These are phyloP conservation scores for Fusarium sp. DNA, from an alignment of 2,329 filamentous ascomycete species.

Conservation along the genomic window DNA sequence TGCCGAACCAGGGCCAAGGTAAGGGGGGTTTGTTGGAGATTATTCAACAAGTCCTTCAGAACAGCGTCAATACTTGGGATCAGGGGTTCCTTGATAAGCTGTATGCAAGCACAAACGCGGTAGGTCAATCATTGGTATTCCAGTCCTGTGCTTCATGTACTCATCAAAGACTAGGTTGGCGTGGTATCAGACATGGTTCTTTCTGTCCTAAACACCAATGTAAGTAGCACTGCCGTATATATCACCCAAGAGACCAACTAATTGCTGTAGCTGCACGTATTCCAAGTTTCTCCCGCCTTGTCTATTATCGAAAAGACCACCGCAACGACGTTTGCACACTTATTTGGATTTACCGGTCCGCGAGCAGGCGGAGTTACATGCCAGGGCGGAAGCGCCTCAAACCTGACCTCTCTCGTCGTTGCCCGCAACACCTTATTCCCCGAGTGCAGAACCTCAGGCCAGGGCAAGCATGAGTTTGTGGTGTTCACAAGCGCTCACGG, in stretches of 20 bases:
- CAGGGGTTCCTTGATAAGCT: constrained; percentile 97
- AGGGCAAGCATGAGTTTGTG: constrained; percentile 73
- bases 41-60: constrained; percentile 77
- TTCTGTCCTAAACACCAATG: constrained; percentile 89
- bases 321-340: constrained; percentile 73
- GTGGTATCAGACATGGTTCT: constrained; percentile 87
- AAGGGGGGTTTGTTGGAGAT: constrained; percentile 79
- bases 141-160: background rate
- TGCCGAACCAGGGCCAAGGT: constrained; percentile 69
- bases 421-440: constrained; percentile 89
- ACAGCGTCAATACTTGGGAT: constrained; percentile 98
- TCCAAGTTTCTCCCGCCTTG: constrained; percentile 89
- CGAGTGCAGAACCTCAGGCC: constrained; percentile 78
- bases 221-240: constrained; percentile 51
- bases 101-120: constrained; percentile 88
- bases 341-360: constrained; percentile 81
- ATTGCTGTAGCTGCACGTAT: constrained; percentile 71
- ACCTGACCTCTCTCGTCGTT: constrained; percentile 85
- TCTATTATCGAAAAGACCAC: constrained; percentile 90
- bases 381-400: constrained; percentile 86
- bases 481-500: constrained; percentile 91
- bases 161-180: constrained; percentile 68
- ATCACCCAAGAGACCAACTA: constrained; percentile 2
- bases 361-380: constrained; percentile 79
- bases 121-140: constrained; percentile 50